Evolutionary conservation across 2,329 filamentous ascomycete genomes (phyloP).

Genomic region (Nakataea oryzae): DNA sequence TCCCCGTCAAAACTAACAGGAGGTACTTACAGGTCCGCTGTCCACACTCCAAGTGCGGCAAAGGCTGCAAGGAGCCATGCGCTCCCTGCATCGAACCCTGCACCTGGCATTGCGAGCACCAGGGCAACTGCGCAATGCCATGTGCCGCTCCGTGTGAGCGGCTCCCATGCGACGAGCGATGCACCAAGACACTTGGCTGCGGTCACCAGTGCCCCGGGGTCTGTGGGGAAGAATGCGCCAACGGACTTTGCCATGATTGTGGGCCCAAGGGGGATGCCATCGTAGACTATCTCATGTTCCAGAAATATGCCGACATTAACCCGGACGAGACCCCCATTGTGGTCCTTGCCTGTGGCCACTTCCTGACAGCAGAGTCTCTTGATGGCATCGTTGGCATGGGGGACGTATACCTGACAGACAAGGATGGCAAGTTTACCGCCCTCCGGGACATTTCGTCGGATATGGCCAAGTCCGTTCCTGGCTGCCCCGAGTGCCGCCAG

Average conservation of each 20-base stretch:
- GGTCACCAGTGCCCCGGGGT: conserved; percentile 53
- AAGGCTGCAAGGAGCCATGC: conserved; percentile 10
- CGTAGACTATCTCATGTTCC: conserved; percentile 48
- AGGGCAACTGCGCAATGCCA: conserved; percentile 33
- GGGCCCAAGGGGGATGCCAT: conserved; percentile 23
- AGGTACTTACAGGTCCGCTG: conserved; percentile 23
- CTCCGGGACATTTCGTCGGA: conserved; percentile 27
- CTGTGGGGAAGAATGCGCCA: conserved; percentile 54
- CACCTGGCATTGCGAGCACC: conserved; percentile 11
- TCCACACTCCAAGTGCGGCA: conserved; percentile 29
- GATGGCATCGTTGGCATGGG: conserved; percentile 49
- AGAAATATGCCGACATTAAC: conserved; percentile 45
- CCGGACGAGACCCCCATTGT: conserved; percentile 50
- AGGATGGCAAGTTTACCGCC: conserved; percentile 25
- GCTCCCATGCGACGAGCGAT: conserved; percentile 54
- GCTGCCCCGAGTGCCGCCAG: conserved; percentile 50
- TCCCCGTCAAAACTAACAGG: neutral
- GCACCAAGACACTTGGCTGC: conserved; percentile 39
- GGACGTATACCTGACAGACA: conserved; percentile 33
- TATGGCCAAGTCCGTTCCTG: conserved; percentile 27
- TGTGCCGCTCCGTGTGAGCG: conserved; percentile 60
- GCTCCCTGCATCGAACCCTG: conserved; percentile 11
- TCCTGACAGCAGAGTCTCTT: conserved; percentile 48
- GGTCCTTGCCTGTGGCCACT: conserved; percentile 52
- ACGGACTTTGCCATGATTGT: conserved; percentile 47